Percentiles rank a stretch among this genome's conserved stretches.
Evolutionary conservation across 495 filamentous ascomycete species (phyloP).

Genomic region (Tuber brumale): DNA sequence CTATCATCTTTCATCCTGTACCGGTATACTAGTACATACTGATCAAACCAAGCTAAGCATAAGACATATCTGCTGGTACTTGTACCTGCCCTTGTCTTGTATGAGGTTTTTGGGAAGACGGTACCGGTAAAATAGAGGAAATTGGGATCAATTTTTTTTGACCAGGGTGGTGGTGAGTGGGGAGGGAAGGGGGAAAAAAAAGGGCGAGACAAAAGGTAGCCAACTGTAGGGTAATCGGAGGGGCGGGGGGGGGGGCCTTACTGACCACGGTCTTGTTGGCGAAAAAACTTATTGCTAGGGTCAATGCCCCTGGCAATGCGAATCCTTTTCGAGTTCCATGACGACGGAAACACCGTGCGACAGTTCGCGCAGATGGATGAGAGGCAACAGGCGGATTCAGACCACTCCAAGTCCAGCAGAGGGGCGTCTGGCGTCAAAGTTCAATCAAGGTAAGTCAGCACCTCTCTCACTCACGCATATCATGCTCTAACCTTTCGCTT

Average conservation of each 20-base stretch:
- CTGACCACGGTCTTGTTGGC: constrained; percentile 33
- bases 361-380: constrained; percentile 9
- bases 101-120: constrained; percentile 2
- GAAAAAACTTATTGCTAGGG: constrained; percentile 30
- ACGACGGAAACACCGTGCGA: constrained; percentile 36
- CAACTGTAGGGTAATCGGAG: constrained; percentile 21
- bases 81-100: constrained; percentile 28
- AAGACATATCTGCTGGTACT: constrained; percentile 23
- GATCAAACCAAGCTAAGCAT: neutral
- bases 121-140: neutral
- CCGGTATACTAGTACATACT: neutral
- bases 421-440: constrained; percentile 34
- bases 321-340: constrained; percentile 35
- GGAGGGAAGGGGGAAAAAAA: neutral
- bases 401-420: neutral
- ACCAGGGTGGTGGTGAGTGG: neutral
- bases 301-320: constrained; percentile 21
- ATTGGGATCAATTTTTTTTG: neutral
- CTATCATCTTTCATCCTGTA: constrained; percentile 11
- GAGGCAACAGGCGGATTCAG: constrained; percentile 27
- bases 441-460: constrained; percentile 12
- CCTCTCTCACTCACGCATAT: constrained; percentile 18
- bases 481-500: constrained; percentile 10
- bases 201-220: constrained; percentile 1
- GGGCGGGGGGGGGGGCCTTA: constrained; percentile 30